Base-by-base conservation (phyloP, 75 land plant species). In the Cryptomeria japonica region DNA sequence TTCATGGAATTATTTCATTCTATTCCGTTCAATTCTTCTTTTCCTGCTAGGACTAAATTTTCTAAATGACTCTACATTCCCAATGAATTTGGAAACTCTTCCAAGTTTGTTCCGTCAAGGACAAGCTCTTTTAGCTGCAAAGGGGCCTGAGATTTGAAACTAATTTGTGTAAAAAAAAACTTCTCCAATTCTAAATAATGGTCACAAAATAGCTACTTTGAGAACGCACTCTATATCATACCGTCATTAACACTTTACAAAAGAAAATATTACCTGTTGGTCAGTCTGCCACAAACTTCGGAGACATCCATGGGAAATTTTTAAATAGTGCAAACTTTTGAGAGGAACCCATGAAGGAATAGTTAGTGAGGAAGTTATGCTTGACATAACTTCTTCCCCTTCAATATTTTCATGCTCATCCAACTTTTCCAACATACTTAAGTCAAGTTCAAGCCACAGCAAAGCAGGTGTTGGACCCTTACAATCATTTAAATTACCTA, bases 341-440 rank as follows among this genome's bases (percentile, higher is more conserved):
- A 77, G 37, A 37, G 80, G 80, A 77, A 77, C 5, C 41, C 80
- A 77, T 15, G 80, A 77, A 77, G 80, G 80, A 77, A 77, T 77
- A 2, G 1, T 37, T 16, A 16, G n/a, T n/a, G n/a, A n/a, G n/a
- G n/a, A n/a, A n/a, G n/a, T 4, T 25, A 56, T 15, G 5, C 61
- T 56, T 56, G 5, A 2, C 61, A 56, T 56, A 19, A 16, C 19
- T 56, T 56, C 19, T 56, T 56, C 19, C 19, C 61, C 61, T 18
- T 56, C 19, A 16, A 56, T 4, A 56, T 18, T 56, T 56, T 56
- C 19, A 56, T 16, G 61, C 0, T 56, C 61, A 56, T 56, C 61
- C 61, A 56, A 4, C 19, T 16, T 56, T 36, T 36, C 39, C 18
- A 15, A 77, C 16, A 36, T 14, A 56, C 22, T 56, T 18, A 56